Conservation (phyloP, 805 yeast genomes). For the Candida tallmaniae region DNA sequence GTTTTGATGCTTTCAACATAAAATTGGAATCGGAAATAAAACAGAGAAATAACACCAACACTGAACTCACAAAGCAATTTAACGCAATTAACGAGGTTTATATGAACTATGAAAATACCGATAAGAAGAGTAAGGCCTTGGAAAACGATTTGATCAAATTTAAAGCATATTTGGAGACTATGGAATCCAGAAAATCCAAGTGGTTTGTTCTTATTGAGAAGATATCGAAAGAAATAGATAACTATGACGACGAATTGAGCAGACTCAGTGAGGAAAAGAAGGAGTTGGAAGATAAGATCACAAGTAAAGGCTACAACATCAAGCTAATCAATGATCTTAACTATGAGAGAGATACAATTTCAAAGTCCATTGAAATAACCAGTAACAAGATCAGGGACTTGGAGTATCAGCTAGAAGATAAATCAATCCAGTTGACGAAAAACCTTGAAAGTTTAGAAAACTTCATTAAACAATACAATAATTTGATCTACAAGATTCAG, state of each 20-base stretch:
- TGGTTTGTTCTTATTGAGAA: conserved; percentile 61
- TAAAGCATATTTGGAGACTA: conserved; percentile 62
- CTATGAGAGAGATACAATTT: conserved; percentile 54
- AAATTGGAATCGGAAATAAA: conserved; percentile 46
- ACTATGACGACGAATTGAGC: conserved; percentile 39
- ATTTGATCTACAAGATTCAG: conserved; percentile 44
- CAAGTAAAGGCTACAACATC: conserved; percentile 54
- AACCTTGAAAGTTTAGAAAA: conserved; percentile 49
- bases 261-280: conserved; percentile 37
- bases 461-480: conserved; percentile 54
- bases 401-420: conserved; percentile 42
- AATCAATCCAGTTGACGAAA: conserved; percentile 46
- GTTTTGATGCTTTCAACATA: conserved; percentile 48
- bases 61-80: conserved; percentile 33
- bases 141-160: conserved; percentile 69
- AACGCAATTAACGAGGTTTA: conserved; percentile 41
- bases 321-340: conserved; percentile 60
- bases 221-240: conserved; percentile 49
- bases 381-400: conserved; percentile 43
- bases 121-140: conserved; percentile 56
- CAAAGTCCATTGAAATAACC: conserved; percentile 46
- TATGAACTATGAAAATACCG: conserved; percentile 46
- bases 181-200: conserved; percentile 58
- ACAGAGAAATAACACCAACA: conserved; percentile 37
- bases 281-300: conserved; percentile 39